Evolutionary conservation across 805 yeast species (phyloP), one percentile per base, ranked within the genome.

Genomic region (Cyberlindnera maclurae): DNA sequence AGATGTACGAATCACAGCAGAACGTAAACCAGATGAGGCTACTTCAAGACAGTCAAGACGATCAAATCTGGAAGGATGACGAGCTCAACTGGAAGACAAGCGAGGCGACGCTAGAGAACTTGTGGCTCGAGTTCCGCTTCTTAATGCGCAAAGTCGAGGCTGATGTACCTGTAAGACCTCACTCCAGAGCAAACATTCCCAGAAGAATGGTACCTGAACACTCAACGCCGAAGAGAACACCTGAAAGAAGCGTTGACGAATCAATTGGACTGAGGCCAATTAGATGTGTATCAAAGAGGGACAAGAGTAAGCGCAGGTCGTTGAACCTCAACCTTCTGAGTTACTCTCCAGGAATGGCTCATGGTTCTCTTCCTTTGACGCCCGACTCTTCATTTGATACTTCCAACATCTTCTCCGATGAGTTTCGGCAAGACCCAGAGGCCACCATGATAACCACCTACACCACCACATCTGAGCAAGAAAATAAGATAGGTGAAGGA

Each of bases 41-140:
- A 5, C 42, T 43, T n/a, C 42, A 39, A 16, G 43, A 51, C 2
- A 13, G 8, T 16, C 30, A 43, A 3, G 41, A 52, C 9, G 35
- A 41, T 4, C 40, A 45, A 18, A 47, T 49, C 17, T 47, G 54
- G 51, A 57, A 46, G 40, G 65, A 63, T 34, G 51, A 54, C n/a
- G 64, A 60, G 30, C 47, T 67, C 24, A 66, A 67, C 40, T 65
- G 70, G 70, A 59, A 64, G 54, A 66, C 72, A 4, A 62, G 67
- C 0, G 70, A 67, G 37, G 68, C 73, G 2, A 70, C 73, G 3
- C 51, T 67, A 32, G 72, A 68, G 15, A 70, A 70, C 42, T 38
- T 70, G 16, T 57, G 58, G 27, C 48, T 64, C 34, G 75, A 70
- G 43, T 69, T 58, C 40, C 53, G 57, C 13, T 65, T 63, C 38